Base-by-base conservation (phyloP, 179 eudicot species). In the Beta macrorhiza region DNA sequence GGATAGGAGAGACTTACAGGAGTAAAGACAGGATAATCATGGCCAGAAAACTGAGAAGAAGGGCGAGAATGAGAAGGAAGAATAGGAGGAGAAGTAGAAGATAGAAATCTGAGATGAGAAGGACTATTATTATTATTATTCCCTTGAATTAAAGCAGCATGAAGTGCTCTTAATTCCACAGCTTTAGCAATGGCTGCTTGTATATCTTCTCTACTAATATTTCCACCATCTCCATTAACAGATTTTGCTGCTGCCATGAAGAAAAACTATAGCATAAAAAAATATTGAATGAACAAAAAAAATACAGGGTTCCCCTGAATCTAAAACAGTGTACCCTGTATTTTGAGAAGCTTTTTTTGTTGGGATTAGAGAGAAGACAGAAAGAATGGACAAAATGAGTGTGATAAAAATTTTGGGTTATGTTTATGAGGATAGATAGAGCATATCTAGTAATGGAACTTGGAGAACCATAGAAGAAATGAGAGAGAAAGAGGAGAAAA, bases 21-120 rank as follows among this genome's bases (percentile, higher is more conserved):
- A 47, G 98, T 94, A 68, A 94, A 94, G 85, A 94, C 89, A 62
- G 98, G 98, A 85, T 94, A 94, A 86, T 93, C 97, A 22, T 91
- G 94, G 7, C 96, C 90, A 72, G 97, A 90, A 57, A 87, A 83
- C 20, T 87, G 92, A 72, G 90, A 72, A 78, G 83, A 62, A 81
- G 86, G 86, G 52, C 65, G 84, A 79, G 85, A 62, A 20, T 74
- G 83, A 49, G 90, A 82, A 84, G 81, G 81, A 15, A 67, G 82
- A 53, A 86, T 80, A 82, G 80, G 80, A 73, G 97, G 88, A 80
- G 98, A 89, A 79, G 91, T 73, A 29, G 87, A 79, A 57, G 89
- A 82, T 45, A 77, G 74, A 44, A 79, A 75, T 52, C 84, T 83
- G 73, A 85, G 87, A 80, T 84, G 89, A 20, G 90, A 81, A 62